phyloP scores from a whole-genome alignment of 345 rosid species.

The Camelina sativa region DNA sequence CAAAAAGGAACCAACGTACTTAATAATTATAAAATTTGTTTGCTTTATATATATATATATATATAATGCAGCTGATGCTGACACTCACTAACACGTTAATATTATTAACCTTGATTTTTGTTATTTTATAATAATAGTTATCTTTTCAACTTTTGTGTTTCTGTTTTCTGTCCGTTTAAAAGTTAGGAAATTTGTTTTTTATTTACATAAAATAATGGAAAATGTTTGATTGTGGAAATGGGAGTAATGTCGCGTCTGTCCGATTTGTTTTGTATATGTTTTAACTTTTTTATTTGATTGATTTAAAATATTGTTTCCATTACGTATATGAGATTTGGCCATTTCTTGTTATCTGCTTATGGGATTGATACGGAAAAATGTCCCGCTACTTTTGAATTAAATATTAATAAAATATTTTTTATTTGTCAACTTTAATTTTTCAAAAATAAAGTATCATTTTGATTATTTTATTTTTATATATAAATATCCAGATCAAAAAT shows the following conservation, averaged over 20 bases:
- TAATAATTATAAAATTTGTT: slow-evolving; percentile 4
- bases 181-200: slow-evolving; percentile 49
- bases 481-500: too few relatives aligned
- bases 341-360: slow-evolving; percentile 42
- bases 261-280: slow-evolving; percentile 32
- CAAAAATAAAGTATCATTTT: background rate
- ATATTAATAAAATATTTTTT: background rate
- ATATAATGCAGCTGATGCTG: slow-evolving; percentile 50
- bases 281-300: background rate
- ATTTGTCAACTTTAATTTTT: background rate
- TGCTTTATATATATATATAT: background rate
- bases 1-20: slow-evolving; percentile 46
- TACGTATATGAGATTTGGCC: slow-evolving; percentile 37
- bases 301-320: slow-evolving; percentile 19
- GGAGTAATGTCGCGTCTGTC: slow-evolving; percentile 45
- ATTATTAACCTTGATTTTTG: slow-evolving; percentile 36
- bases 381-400: slow-evolving; percentile 9
- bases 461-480: background rate
- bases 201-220: slow-evolving; percentile 41
- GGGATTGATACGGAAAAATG: slow-evolving; percentile 26
- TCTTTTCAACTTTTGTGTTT: slow-evolving; percentile 45
- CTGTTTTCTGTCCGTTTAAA: slow-evolving; percentile 44
- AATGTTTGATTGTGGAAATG: slow-evolving; percentile 33
- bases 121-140: slow-evolving; percentile 28
- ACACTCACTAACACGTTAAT: slow-evolving; percentile 60